A percentile compares a stretch with the other conserved stretches of the same genome.
These are phyloP conservation scores for Penicillium robsamsonii DNA, from an alignment of 495 filamentous ascomycete species.

Conservation along the genomic window DNA sequence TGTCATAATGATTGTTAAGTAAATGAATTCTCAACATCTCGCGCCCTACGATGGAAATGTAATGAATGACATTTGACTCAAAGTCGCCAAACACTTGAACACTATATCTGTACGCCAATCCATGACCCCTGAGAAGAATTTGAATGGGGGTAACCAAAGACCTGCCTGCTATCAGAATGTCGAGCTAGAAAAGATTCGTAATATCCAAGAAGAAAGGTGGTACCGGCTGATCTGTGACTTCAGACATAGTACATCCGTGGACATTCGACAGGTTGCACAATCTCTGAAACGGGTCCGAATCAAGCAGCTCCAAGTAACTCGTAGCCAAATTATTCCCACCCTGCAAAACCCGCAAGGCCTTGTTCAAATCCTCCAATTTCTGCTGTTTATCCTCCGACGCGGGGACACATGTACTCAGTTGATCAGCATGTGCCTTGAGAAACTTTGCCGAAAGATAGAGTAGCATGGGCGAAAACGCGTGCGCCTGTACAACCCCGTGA, in stretches of 20 bases:
- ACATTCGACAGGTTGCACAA: not conserved
- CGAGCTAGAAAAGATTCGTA: not conserved
- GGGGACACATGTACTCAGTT: not conserved
- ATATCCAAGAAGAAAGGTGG: slow-evolving; percentile 6
- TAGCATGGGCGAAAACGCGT: slow-evolving; percentile 10
- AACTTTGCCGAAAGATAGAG: slow-evolving; percentile 12
- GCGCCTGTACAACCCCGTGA: slow-evolving; percentile 2
- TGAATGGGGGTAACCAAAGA: not conserved
- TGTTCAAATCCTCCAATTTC: slow-evolving; percentile 3
- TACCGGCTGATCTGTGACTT: not conserved
- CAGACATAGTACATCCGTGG: not conserved
- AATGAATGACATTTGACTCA: not conserved
- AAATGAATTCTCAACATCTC: not conserved
- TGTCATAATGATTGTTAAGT: not conserved
- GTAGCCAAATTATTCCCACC: slow-evolving; percentile 8
- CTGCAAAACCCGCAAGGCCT: slow-evolving; percentile 1
- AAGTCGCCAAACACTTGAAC: not conserved
- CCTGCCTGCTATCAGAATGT: not conserved
- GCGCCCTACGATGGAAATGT: not conserved
- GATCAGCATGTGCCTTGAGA: slow-evolving; percentile 3
- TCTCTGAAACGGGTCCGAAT: not conserved
- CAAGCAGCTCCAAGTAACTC: slow-evolving; percentile 4
- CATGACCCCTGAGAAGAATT: not conserved
- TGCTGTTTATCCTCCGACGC: slow-evolving; percentile 6
- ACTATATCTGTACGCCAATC: not conserved